Percentiles rank a stretch among this genome's conserved stretches.
phyloP scores from a whole-genome alignment of 768 basidiomycete genomes.

The Russula vinacea region DNA sequence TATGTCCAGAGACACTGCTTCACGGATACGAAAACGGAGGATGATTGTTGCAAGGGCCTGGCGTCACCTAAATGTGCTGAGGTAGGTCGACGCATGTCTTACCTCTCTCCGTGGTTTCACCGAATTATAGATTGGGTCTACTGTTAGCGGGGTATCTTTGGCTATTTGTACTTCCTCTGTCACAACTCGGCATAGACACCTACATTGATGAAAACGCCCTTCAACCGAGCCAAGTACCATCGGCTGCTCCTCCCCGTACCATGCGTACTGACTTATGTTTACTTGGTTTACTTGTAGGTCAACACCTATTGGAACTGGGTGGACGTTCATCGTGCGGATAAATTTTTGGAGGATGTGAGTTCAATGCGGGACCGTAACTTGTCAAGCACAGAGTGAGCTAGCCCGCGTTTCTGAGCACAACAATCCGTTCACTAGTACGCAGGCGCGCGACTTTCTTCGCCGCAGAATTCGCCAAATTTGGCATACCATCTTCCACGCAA shows the following conservation, averaged over 20 bases:
- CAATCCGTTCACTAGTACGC: conserved; percentile 11
- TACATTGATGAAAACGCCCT: conserved; percentile 97
- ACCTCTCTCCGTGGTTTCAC: conserved; percentile 11
- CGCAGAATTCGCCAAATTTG: conserved; percentile 68
- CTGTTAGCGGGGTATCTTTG: conserved; percentile 72
- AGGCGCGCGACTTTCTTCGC: conserved; percentile 67
- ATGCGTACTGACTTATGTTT: background rate
- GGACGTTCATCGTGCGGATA: conserved; percentile 84
- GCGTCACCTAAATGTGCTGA: conserved; percentile 20
- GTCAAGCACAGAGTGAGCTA: conserved; percentile 66
- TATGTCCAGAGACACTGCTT: conserved; percentile 6
- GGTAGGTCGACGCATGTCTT: conserved; percentile 18
- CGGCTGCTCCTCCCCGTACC: conserved; percentile 7
- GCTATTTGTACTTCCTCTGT: conserved; percentile 73
- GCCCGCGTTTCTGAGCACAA: conserved; percentile 2
- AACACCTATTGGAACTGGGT: conserved; percentile 90
- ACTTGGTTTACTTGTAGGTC: conserved; percentile 50
- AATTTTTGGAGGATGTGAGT: conserved; percentile 71
- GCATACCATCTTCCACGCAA: conserved; percentile 68
- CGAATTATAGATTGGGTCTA: conserved; percentile 48
- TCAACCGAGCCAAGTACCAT: conserved; percentile 79
- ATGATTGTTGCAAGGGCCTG: conserved; percentile 4
- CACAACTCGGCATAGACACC: conserved; percentile 58
- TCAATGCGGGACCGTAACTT: conserved; percentile 57
- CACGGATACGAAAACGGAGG: conserved; percentile 25